These are phyloP conservation scores for Peronospora farinosa DNA, from an alignment of 352 stramenopile species.

Conservation along the genomic window DNA sequence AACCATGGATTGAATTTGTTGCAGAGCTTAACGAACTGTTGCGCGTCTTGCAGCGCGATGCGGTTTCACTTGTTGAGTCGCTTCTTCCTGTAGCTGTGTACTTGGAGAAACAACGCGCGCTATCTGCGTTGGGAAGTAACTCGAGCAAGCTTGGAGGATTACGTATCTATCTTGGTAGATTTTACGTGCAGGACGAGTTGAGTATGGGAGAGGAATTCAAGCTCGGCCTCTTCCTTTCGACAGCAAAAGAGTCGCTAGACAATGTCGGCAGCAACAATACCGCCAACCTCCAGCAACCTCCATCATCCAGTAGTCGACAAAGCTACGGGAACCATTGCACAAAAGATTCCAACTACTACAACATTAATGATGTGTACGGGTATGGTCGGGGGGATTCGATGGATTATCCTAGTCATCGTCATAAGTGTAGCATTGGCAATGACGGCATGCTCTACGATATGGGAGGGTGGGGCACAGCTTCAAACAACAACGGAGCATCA, in stretches of 20 bases:
- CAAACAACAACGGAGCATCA: constrained; percentile 15
- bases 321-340: constrained; percentile 18
- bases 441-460: constrained; percentile 37
- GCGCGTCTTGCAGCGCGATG: constrained; percentile 58
- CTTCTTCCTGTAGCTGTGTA: constrained; percentile 60
- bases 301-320: constrained; percentile 19
- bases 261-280: constrained; percentile 25
- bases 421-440: constrained; percentile 26
- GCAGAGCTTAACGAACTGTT: constrained; percentile 72
- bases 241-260: constrained; percentile 31
- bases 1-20: constrained; percentile 81
- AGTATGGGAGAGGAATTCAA: constrained; percentile 73
- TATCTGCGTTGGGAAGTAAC: constrained; percentile 30
- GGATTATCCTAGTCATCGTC: constrained; percentile 22
- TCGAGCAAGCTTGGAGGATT: constrained; percentile 52
- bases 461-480: constrained; percentile 24
- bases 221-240: constrained; percentile 62
- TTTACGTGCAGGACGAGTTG: constrained; percentile 64
- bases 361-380: constrained; percentile 35
- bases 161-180: constrained; percentile 64
- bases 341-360: constrained; percentile 32
- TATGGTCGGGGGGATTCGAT: constrained; percentile 35
- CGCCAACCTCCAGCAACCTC: constrained; percentile 12
- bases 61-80: constrained; percentile 44
- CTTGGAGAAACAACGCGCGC: constrained; percentile 47